A percentile compares a stretch with the other conserved stretches of the same genome.
These are phyloP conservation scores for Mrakia frigida DNA, from an alignment of 768 basidiomycete genomes.

Conservation along the genomic window DNA sequence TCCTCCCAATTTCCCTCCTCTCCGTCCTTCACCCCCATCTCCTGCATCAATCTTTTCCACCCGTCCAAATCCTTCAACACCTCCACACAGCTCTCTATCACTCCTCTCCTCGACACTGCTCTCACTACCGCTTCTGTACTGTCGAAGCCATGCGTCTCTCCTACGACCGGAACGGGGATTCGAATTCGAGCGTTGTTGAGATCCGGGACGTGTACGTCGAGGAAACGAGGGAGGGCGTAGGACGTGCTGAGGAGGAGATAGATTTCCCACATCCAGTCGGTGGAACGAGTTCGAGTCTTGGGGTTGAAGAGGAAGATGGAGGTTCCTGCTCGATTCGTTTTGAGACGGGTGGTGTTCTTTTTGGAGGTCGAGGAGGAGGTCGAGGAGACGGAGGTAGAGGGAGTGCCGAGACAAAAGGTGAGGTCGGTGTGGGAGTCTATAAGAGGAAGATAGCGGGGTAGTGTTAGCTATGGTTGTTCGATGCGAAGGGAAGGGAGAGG, in stretches of 20 bases:
- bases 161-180: conserved; percentile 20
- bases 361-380: neutral
- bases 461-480: neutral
- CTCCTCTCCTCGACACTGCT: conserved; percentile 9
- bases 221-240: conserved; percentile 10
- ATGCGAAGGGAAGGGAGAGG: neutral
- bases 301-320: conserved; percentile 31
- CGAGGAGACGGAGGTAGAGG: conserved; percentile 17
- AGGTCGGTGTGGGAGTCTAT: conserved; percentile 31
- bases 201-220: conserved; percentile 28
- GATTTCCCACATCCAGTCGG: conserved; percentile 32
- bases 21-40: conserved; percentile 3
- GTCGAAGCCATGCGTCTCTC: conserved; percentile 23
- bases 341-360: neutral
- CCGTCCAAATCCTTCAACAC: conserved; percentile 22
- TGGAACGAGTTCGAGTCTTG: conserved; percentile 28
- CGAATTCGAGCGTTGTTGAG: conserved; percentile 29
- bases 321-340: conserved; percentile 16
- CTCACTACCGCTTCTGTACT: conserved; percentile 25
- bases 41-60: conserved; percentile 15
- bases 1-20: neutral
- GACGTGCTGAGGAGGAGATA: conserved; percentile 1
- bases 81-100: conserved; percentile 13
- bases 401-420: conserved; percentile 27
- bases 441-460: neutral